Percentiles rank a stretch among this genome's conserved stretches.
phyloP scores from a whole-genome alignment of 805 yeast species.

The Pichia insulana region DNA sequence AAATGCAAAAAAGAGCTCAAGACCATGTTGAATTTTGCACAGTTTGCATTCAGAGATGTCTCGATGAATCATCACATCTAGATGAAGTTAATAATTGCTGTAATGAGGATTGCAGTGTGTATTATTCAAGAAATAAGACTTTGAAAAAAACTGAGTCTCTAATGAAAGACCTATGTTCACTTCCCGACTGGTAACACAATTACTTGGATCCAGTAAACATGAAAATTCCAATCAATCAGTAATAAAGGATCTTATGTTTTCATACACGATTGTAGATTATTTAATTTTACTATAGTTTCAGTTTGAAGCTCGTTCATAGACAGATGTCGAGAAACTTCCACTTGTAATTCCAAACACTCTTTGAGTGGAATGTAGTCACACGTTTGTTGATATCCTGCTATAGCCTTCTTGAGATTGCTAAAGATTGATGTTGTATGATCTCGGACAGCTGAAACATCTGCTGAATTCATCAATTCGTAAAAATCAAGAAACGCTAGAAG shows the following conservation, averaged over 20 bases:
- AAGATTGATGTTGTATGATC: too few relatives aligned
- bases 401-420: too few relatives aligned
- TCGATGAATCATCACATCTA: constrained; percentile 15
- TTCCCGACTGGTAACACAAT: constrained; percentile 18
- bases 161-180: constrained; percentile 7
- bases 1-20: constrained; percentile 22
- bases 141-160: constrained; percentile 19
- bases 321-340: constrained; percentile 25
- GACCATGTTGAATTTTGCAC: constrained; percentile 17
- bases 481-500: constrained; percentile 24
- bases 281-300: background rate
- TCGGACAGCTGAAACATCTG: background rate
- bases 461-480: background rate
- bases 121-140: constrained; percentile 43
- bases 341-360: constrained; percentile 33
- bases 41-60: constrained; percentile 32
- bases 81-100: constrained; percentile 34
- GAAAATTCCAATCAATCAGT: too few relatives aligned
- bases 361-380: constrained; percentile 32
- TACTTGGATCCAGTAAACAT: too few relatives aligned
- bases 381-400: constrained; percentile 31
- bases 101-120: constrained; percentile 60
- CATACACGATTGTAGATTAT: background rate
- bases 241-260: background rate
- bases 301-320: background rate